A percentile compares a stretch with the other conserved stretches of the same genome.
Evolutionary conservation across 768 basidiomycete species (phyloP).

Genomic region (Tulasnella sp.): DNA sequence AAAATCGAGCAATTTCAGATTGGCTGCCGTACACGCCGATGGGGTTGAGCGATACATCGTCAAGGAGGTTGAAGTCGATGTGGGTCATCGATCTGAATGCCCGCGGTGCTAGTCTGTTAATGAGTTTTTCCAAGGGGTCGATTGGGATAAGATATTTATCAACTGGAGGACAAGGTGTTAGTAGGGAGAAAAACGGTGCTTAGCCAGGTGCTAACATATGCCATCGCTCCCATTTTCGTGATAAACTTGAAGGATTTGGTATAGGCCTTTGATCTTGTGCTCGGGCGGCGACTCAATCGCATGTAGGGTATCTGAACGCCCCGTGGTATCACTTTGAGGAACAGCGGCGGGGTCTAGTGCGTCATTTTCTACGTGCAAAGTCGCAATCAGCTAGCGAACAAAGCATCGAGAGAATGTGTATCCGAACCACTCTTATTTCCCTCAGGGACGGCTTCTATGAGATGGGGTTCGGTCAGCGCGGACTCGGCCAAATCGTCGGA

Average conservation of each 20-base stretch:
- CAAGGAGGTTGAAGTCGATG: conserved; percentile 44
- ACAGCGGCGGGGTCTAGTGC: too few relatives aligned
- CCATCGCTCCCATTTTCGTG: conserved; percentile 40
- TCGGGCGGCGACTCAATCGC: too few relatives aligned
- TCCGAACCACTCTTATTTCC: too few relatives aligned
- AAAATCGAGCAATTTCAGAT: conserved; percentile 36
- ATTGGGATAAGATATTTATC: conserved; percentile 53
- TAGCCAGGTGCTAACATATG: conserved; percentile 36
- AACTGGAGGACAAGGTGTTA: neutral
- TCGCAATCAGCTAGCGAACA: too few relatives aligned
- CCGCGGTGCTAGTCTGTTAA: conserved; percentile 37
- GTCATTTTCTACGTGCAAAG: too few relatives aligned
- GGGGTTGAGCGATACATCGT: conserved; percentile 35
- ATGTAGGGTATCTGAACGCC: too few relatives aligned
- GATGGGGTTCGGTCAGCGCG: too few relatives aligned
- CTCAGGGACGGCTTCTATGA: too few relatives aligned
- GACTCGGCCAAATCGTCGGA: too few relatives aligned
- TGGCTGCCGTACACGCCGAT: conserved; percentile 48
- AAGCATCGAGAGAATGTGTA: too few relatives aligned
- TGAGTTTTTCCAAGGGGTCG: conserved; percentile 35
- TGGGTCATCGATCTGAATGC: conserved; percentile 43
- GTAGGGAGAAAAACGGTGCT: too few relatives aligned
- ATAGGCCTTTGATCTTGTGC: conserved; percentile 36
- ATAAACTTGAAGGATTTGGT: conserved; percentile 42
- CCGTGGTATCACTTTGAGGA: too few relatives aligned